These are phyloP conservation scores for Eremochloa ophiuroides DNA, from an alignment of 176 grass and related monocot species.

Conservation along the genomic window DNA sequence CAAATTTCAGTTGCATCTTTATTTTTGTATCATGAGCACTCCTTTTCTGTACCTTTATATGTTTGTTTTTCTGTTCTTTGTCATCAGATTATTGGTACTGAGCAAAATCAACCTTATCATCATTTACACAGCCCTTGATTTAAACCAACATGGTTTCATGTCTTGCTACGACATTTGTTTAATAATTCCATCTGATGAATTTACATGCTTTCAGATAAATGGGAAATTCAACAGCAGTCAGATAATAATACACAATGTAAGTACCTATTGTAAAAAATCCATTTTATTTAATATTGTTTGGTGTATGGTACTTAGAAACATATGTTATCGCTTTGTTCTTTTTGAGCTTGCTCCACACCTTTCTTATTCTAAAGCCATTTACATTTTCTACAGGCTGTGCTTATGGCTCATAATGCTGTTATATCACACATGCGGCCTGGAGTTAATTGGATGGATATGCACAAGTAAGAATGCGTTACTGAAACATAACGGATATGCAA, in stretches of 20 bases:
- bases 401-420: conserved; percentile 82
- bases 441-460: conserved; percentile 83
- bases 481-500: not conserved
- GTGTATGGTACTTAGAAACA: not conserved
- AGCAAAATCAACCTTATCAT: not conserved
- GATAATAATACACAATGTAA: conserved; percentile 81
- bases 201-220: conserved; percentile 66
- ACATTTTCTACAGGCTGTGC: conserved; percentile 64
- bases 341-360: not conserved
- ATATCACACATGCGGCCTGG: conserved; percentile 75
- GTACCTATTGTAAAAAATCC: conserved; percentile 22
- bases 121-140: conserved; percentile 8
- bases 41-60: not conserved
- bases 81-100: conserved; percentile 3
- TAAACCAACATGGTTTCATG: conserved; percentile 5
- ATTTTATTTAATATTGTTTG: not conserved
- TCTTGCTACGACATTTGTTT: conserved; percentile 5
- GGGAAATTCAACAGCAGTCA: conserved; percentile 83
- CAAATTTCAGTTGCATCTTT: not conserved
- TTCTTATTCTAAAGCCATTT: conserved; percentile 3
- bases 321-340: not conserved
- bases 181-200: not conserved
- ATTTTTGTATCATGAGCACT: not conserved
- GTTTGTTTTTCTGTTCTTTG: not conserved
- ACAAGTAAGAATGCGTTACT: conserved; percentile 57